Evolutionary conservation across 257 asterid genomes (phyloP).

Genomic region (Eustoma russellianum): DNA sequence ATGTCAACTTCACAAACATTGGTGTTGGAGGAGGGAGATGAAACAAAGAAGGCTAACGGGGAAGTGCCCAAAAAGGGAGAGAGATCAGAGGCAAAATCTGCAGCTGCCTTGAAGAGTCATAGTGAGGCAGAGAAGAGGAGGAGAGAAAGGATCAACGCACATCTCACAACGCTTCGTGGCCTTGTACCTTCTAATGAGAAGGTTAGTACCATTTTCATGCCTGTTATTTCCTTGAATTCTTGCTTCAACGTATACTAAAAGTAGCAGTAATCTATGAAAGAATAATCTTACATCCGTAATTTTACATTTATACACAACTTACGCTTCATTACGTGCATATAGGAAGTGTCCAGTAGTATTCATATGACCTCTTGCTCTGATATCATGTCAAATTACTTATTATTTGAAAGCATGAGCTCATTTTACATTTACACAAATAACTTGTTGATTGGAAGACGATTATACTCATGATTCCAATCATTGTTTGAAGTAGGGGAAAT

Average conservation of each 20-base stretch:
- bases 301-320: too few relatives aligned
- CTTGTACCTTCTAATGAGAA: conserved; percentile 61
- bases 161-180: conserved; percentile 49
- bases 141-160: conserved; percentile 80
- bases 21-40: conserved; percentile 52
- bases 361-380: too few relatives aligned
- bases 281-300: too few relatives aligned
- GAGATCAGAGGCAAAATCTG: conserved; percentile 36
- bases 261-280: too few relatives aligned
- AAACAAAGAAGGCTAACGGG: conserved; percentile 39
- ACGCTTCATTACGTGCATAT: too few relatives aligned
- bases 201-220: conserved; percentile 33
- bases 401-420: too few relatives aligned
- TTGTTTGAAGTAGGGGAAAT: too few relatives aligned
- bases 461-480: too few relatives aligned
- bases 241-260: not conserved
- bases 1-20: conserved; percentile 26
- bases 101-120: conserved; percentile 74
- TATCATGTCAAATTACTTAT: too few relatives aligned
- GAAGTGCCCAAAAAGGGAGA: conserved; percentile 33
- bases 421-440: too few relatives aligned
- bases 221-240: not conserved
- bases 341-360: too few relatives aligned
- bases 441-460: too few relatives aligned
- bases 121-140: conserved; percentile 90